Percentiles rank a stretch among this genome's conserved stretches.
Conservation (phyloP, 495 filamentous ascomycete genomes). For the Penicillium soppii region DNA sequence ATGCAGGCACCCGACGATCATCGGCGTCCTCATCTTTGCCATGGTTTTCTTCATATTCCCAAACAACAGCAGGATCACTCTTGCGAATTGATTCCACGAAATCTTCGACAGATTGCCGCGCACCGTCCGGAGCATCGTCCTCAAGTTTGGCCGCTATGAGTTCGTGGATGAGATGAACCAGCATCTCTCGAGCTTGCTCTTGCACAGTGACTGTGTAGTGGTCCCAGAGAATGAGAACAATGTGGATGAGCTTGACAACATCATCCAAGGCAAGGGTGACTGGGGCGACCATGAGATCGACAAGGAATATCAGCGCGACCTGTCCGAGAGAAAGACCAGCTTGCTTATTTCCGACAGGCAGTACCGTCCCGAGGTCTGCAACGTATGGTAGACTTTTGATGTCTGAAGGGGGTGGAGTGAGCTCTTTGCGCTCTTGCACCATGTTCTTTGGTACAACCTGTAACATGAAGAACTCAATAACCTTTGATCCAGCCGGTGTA, state of each 20-base stretch:
- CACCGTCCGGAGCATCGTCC: slow-evolving; percentile 61
- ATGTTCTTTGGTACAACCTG: slow-evolving; percentile 88
- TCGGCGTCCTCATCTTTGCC: slow-evolving; percentile 65
- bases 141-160: slow-evolving; percentile 89
- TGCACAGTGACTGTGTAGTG: slow-evolving; percentile 94
- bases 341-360: slow-evolving; percentile 89
- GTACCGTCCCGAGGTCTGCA: slow-evolving; percentile 73
- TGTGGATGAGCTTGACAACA: slow-evolving; percentile 82
- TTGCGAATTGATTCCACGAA: slow-evolving; percentile 89
- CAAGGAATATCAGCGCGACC: slow-evolving; percentile 86
- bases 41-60: slow-evolving; percentile 91
- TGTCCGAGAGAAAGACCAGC: slow-evolving; percentile 89
- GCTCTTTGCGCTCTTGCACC: slow-evolving; percentile 81
- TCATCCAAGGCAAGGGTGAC: slow-evolving; percentile 74
- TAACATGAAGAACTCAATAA: slow-evolving; percentile 88
- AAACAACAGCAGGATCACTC: slow-evolving; percentile 80
- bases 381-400: slow-evolving; percentile 77
- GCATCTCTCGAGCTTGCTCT: slow-evolving; percentile 95
- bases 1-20: slow-evolving; percentile 75
- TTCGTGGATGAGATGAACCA: slow-evolving; percentile 96
- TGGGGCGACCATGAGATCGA: slow-evolving; percentile 93
- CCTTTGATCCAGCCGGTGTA: slow-evolving; percentile 85
- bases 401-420: slow-evolving; percentile 70
- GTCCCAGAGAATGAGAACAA: slow-evolving; percentile 93
- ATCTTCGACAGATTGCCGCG: slow-evolving; percentile 76